Evolutionary conservation across 1,139 yeast genomes (phyloP).

Genomic region (Blastobotrys indianensis): DNA sequence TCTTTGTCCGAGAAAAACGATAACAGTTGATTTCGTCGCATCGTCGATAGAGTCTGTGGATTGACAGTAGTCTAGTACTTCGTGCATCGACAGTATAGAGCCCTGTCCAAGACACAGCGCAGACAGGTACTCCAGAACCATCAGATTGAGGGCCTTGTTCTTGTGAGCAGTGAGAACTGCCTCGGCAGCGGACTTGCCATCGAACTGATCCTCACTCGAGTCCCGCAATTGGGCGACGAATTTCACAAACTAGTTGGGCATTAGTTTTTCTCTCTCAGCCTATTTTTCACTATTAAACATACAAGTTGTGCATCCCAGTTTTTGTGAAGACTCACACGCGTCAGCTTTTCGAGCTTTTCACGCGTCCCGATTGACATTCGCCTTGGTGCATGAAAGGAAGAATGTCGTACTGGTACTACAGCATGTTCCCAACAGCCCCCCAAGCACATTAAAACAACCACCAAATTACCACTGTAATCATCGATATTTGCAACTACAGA

Average conservation of each 20-base stretch:
- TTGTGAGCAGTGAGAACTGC: slow-evolving; percentile 7
- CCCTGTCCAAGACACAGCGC: slow-evolving; percentile 26
- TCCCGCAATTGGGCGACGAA: slow-evolving; percentile 32
- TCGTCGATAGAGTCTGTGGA: not conserved
- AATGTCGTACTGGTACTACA: too few relatives aligned
- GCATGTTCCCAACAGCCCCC: too few relatives aligned
- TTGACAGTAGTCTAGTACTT: slow-evolving; percentile 18
- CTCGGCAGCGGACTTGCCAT: slow-evolving; percentile 1
- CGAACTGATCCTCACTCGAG: slow-evolving; percentile 13
- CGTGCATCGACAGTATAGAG: slow-evolving; percentile 23
- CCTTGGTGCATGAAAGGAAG: too few relatives aligned
- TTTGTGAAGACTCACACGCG: slow-evolving; percentile 19
- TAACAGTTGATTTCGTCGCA: slow-evolving; percentile 4
- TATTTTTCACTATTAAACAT: slow-evolving; percentile 5
- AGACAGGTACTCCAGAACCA: slow-evolving; percentile 31
- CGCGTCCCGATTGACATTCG: slow-evolving; percentile 1
- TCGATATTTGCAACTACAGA: too few relatives aligned
- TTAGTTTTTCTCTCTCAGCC: not conserved
- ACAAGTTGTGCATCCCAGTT: slow-evolving; percentile 21
- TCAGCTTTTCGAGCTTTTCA: slow-evolving; percentile 22
- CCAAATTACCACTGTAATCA: too few relatives aligned
- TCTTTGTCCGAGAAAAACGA: slow-evolving; percentile 7
- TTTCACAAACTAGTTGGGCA: slow-evolving; percentile 25
- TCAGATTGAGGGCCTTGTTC: slow-evolving; percentile 23
- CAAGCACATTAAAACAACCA: too few relatives aligned